Evolutionary conservation across 1,139 yeast species (phyloP), one percentile per base, ranked within the genome.

Genomic region (Kodamaea sp.): DNA sequence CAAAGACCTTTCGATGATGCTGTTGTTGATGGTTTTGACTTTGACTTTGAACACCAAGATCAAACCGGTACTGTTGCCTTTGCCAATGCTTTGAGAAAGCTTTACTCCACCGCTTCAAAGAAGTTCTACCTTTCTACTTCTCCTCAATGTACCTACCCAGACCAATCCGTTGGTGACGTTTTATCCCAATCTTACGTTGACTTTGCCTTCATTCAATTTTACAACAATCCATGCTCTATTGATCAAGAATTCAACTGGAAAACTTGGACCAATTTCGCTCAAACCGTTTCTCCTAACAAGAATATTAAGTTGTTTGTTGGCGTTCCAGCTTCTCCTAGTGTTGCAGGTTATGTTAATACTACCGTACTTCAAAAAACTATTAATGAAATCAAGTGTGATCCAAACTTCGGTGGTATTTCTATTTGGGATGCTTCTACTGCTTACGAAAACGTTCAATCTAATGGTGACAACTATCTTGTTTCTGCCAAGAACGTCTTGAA

Each of bases 1-100:
- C 45, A 47, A 23, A 78, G 96, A 58, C 96, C 97, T 27, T 88
- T 89, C 60, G 86, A 78, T 43, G 60, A 57, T 43, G 70, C 70
- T 5, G 48, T 62, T 5, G 58, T 67, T 33, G 73, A 67, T 47
- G 73, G 73, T n/a, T 67, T 66, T 47, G 73, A 67, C 44, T 63
- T 66, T 39, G 73, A 67, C 49, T 52, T 67, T 42, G 73, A 67
- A 46, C 58, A 58, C 37, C 70, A 70, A 39, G 52, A 59, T 29
- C 62, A 65, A 40, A 61, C 67, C 5, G 88, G 88, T 24, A 75
- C 75, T 44, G 74, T 73, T 35, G 81, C 85, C 26, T 61, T 81
- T 40, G 85, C 77, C 22, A 69, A 60, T 9, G 71, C 70, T 43
- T 69, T 89, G 53, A 80, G 90, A 66, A 52, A 25, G 10, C 10